phyloP scores from a whole-genome alignment of 768 basidiomycete species.

The Baorangia bicolor region DNA sequence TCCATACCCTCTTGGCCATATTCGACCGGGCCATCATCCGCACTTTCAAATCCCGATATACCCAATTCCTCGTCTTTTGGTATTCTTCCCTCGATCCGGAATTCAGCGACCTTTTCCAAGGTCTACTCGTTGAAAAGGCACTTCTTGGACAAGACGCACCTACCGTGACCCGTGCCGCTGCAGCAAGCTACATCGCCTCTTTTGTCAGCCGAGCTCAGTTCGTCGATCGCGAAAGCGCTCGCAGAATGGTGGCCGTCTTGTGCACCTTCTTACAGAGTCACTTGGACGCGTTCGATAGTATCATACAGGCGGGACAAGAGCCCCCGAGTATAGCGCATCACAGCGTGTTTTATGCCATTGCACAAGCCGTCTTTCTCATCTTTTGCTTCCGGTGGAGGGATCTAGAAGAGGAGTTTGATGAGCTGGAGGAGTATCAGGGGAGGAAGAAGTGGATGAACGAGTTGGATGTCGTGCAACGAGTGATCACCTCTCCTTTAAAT shows the following conservation, averaged over 20 bases:
- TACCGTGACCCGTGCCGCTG: slow-evolving; percentile 83
- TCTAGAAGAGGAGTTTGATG: slow-evolving; percentile 60
- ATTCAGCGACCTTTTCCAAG: slow-evolving; percentile 91
- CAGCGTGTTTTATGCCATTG: slow-evolving; percentile 86
- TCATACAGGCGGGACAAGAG: slow-evolving; percentile 38
- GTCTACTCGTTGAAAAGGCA: slow-evolving; percentile 90
- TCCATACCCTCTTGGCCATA: slow-evolving; percentile 85
- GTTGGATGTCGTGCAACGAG: slow-evolving; percentile 73
- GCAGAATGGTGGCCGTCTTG: slow-evolving; percentile 77
- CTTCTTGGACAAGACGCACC: slow-evolving; percentile 60
- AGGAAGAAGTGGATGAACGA: slow-evolving; percentile 82
- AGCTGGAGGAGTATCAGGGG: slow-evolving; percentile 48
- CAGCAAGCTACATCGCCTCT: slow-evolving; percentile 89
- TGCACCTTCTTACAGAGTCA: slow-evolving; percentile 81
- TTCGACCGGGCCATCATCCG: slow-evolving; percentile 93
- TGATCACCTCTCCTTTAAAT: slow-evolving; percentile 79
- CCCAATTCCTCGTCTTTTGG: slow-evolving; percentile 97
- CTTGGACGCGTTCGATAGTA: slow-evolving; percentile 66
- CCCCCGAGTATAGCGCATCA: slow-evolving; percentile 41
- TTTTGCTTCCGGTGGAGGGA: slow-evolving; percentile 99
- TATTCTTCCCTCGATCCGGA: slow-evolving; percentile 86
- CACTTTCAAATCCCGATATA: slow-evolving; percentile 96
- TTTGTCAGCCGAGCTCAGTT: slow-evolving; percentile 90
- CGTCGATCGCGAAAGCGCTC: slow-evolving; percentile 71
- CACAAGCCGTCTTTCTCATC: slow-evolving; percentile 91